Conservation (phyloP, 768 basidiomycete genomes). For the Rickenella mellea region DNA sequence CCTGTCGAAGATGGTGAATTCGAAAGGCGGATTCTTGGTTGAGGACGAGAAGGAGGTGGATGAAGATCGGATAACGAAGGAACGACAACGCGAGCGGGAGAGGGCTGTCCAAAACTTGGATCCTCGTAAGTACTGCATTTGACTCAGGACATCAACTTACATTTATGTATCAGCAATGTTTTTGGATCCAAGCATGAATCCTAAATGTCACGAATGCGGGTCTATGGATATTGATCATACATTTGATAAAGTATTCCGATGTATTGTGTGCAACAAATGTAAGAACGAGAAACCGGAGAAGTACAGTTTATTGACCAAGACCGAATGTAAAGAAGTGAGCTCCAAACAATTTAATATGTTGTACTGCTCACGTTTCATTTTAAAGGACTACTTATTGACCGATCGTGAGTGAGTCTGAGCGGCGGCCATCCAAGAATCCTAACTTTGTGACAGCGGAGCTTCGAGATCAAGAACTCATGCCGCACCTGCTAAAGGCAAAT, state of each 20-base stretch:
- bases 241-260: constrained; percentile 73
- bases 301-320: constrained; percentile 94
- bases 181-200: constrained; percentile 64
- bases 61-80: constrained; percentile 64
- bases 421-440: neutral
- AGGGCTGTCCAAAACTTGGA: constrained; percentile 67
- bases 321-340: constrained; percentile 89
- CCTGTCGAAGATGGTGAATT: constrained; percentile 92
- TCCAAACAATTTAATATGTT: neutral
- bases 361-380: neutral
- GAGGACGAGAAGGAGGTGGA: constrained; percentile 81
- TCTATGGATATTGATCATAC: constrained; percentile 85
- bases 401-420: constrained; percentile 50
- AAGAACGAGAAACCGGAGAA: constrained; percentile 86
- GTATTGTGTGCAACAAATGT: constrained; percentile 81
- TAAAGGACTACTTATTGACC: constrained; percentile 87
- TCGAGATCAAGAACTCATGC: constrained; percentile 83
- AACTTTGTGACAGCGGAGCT: constrained; percentile 59
- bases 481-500: constrained; percentile 89
- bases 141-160: constrained; percentile 1
- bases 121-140: constrained; percentile 43
- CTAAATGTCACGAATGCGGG: constrained; percentile 78
- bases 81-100: constrained; percentile 74
- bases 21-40: constrained; percentile 90
- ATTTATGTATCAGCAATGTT: constrained; percentile 52